Evolutionary conservation across 495 filamentous ascomycete species (phyloP).

Genomic region (Filosporella fistucella): DNA sequence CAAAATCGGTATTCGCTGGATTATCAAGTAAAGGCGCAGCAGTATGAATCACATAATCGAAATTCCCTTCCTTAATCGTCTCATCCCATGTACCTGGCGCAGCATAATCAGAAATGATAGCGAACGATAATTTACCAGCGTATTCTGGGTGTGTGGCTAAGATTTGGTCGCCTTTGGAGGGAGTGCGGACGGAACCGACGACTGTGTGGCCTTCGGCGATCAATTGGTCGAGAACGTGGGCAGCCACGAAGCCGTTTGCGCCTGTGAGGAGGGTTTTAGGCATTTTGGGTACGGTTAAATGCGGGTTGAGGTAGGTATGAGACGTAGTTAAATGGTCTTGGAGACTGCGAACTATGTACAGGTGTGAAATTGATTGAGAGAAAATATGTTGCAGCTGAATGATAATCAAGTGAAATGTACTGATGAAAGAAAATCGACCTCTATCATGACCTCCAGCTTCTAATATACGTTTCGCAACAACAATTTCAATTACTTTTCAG

Average conservation of each 20-base stretch:
- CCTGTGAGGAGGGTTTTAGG: conserved; percentile 24
- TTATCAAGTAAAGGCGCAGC: conserved; percentile 25
- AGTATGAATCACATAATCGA: conserved; percentile 28
- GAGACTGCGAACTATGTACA: too few species aligned
- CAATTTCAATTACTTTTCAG: too few species aligned
- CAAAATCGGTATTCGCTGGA: conserved; percentile 12
- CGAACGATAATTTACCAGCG: conserved; percentile 21
- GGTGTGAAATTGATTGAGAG: background rate
- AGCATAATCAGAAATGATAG: conserved; percentile 20
- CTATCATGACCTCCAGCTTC: background rate
- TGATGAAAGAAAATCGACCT: background rate
- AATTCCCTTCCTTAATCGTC: conserved; percentile 13
- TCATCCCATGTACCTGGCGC: conserved; percentile 21
- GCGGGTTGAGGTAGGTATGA: background rate
- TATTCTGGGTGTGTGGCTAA: conserved; percentile 27
- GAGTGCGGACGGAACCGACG: conserved; percentile 19
- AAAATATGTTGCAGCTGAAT: background rate
- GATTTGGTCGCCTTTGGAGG: conserved; percentile 29
- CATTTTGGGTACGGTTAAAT: conserved; percentile 13
- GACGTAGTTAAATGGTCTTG: too few species aligned
- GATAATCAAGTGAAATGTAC: background rate
- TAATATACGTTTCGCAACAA: background rate
- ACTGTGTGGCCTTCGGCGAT: conserved; percentile 21
- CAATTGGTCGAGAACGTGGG: conserved; percentile 29
- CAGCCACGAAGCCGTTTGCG: conserved; percentile 21